Evolutionary conservation across 305 asterid genomes (phyloP).

Genomic region (Solanum hybrid): DNA sequence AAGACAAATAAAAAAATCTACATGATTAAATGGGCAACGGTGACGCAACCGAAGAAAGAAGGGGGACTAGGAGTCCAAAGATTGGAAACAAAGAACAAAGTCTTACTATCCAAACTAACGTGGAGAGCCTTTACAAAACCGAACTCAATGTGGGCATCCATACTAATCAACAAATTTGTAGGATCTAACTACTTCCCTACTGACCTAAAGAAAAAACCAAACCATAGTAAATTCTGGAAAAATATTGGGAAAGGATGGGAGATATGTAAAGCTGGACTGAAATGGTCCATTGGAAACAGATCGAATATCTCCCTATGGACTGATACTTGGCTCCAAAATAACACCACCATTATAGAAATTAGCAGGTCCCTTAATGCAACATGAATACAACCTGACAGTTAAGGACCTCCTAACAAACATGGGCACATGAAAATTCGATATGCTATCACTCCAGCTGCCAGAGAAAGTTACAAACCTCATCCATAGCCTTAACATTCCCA

Average conservation of each 20-base stretch:
- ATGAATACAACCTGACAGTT: neutral
- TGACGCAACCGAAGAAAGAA: neutral
- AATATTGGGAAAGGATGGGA: neutral
- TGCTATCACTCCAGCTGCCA: neutral
- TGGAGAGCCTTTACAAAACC: neutral
- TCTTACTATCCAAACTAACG: neutral
- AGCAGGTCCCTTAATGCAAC: neutral
- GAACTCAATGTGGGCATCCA: neutral
- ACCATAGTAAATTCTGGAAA: neutral
- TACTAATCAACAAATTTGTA: neutral
- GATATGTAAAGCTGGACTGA: neutral
- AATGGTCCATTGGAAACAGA: neutral
- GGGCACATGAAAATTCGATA: neutral
- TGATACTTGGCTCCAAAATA: neutral
- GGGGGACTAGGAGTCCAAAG: neutral
- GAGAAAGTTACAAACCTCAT: neutral
- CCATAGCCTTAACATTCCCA: neutral
- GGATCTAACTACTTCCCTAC: neutral
- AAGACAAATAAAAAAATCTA: no score
- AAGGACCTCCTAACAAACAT: neutral
- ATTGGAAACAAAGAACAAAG: neutral
- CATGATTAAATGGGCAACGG: neutral
- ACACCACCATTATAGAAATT: neutral
- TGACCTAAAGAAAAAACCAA: neutral
- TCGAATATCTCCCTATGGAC: neutral